Evolutionary conservation across 2,329 filamentous ascomycete species (phyloP), one percentile per base, ranked within the genome.

Genomic region (Phyllosticta citribraziliensis): DNA sequence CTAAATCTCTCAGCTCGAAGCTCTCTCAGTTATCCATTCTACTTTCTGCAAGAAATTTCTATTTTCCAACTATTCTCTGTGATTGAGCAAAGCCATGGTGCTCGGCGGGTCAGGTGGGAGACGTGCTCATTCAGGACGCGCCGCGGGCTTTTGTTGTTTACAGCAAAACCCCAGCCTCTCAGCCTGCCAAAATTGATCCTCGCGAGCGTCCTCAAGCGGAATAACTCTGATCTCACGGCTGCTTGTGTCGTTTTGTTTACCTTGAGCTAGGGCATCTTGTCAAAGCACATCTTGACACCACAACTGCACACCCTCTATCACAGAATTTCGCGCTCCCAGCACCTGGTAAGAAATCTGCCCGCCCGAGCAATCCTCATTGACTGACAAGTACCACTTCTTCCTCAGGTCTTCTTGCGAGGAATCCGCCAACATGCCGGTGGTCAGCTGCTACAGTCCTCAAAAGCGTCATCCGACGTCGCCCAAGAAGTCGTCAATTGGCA

Each of bases 361-460:
- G 22, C 22, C 22, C 22, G 22, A 22, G 22, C 17, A n/a, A 6
- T 19, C 40, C 8, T 24, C 8, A 14, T 30, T n/a, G 12, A 25
- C 58, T 35, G 19, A 51, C 27, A 22, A 6, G 52, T 27, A 20
- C 27, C 27, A 52, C 27, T 19, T 20, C 33, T 5, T 47, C 5
- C 19, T 19, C 20, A 33, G 35, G 17, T 51, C 12, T 30, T 5
- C 6, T 22, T 22, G 14, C 10, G 12, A 9, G 50, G 35, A 40
- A 14, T 55, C 35, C 50, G 33, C 33, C 53, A 56, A 51, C 52
- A 60, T 60, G 58, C 40, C 14, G 40, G 55, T 52, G 22, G 30
- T 56, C 54, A 57, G 56, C 19, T 61, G 58, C 50, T 57, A 56
- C 54, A 56, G 54, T 35, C 58, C 58, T 47, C 40, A 40, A 20